phyloP scores from a whole-genome alignment of 108 stramenopile genomes.

The Asterionellopsis glacialis region DNA sequence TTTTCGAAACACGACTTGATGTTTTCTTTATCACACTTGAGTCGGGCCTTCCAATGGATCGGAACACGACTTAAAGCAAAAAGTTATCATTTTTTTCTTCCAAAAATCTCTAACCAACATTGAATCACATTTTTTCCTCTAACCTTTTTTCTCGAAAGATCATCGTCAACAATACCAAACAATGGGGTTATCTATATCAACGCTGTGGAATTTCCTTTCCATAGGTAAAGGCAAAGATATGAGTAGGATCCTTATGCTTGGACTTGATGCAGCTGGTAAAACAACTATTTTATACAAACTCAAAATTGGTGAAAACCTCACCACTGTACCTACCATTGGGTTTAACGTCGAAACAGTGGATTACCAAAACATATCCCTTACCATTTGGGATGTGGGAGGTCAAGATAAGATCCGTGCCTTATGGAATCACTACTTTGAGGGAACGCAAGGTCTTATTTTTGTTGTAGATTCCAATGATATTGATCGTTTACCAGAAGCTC shows the following conservation, averaged over 20 bases:
- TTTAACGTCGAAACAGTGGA: conserved; percentile 52
- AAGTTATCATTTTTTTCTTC: no score
- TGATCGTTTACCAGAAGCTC: conserved; percentile 33
- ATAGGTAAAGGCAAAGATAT: conserved; percentile 13
- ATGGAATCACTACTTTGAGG: conserved; percentile 46
- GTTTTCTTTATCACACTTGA: no score
- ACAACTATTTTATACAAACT: conserved; percentile 55
- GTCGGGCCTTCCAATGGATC: no score
- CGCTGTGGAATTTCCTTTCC: no score
- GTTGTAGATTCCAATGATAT: conserved; percentile 44
- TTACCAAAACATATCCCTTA: conserved; percentile 15
- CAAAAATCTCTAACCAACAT: no score
- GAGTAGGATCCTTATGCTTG: conserved; percentile 46
- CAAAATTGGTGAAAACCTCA: conserved; percentile 7
- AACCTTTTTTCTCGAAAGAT: no score
- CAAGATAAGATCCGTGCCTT: conserved; percentile 46
- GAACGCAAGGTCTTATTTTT: conserved; percentile 44
- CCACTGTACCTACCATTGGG: conserved; percentile 54
- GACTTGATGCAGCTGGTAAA: conserved; percentile 56
- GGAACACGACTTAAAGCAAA: no score
- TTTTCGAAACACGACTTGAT: no score
- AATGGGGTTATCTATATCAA: no score
- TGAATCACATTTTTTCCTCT: no score
- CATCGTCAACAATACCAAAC: no score
- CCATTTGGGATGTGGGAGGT: conserved; percentile 54